These are phyloP conservation scores for Botrytis sinoallii DNA, from an alignment of 2,329 filamentous ascomycete genomes.

Conservation along the genomic window DNA sequence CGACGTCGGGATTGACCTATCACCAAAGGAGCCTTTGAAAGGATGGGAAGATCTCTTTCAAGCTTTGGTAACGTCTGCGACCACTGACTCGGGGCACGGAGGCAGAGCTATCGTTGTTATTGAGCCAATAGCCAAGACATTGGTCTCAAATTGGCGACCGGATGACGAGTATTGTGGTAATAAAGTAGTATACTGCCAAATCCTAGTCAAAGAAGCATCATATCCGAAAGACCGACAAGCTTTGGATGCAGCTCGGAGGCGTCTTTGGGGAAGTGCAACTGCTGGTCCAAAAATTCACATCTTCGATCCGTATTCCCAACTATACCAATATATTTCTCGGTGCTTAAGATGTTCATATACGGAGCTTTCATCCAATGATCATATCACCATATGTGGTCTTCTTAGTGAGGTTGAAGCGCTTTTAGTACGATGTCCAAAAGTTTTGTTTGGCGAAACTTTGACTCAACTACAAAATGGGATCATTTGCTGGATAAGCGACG, in stretches of 20 bases:
- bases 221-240: conserved; percentile 60
- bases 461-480: conserved; percentile 61
- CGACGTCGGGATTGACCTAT: conserved; percentile 53
- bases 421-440: conserved; percentile 41
- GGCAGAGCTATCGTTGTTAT: conserved; percentile 64
- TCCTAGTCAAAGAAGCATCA: conserved; percentile 40
- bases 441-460: conserved; percentile 43
- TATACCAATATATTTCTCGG: conserved; percentile 59
- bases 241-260: conserved; percentile 61
- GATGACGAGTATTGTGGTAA: conserved; percentile 18
- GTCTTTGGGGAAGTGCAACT: conserved; percentile 60
- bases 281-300: conserved; percentile 41
- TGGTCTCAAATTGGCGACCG: conserved; percentile 42
- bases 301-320: conserved; percentile 62
- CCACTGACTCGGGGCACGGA: conserved; percentile 63
- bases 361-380: conserved; percentile 40
- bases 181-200: conserved; percentile 36
- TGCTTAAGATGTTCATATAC: conserved; percentile 53
- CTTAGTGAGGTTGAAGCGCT: conserved; percentile 41
- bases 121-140: conserved; percentile 63
- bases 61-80: conserved; percentile 53
- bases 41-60: conserved; percentile 54
- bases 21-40: conserved; percentile 29
- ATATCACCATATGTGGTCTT: conserved; percentile 50
- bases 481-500: conserved; percentile 62